Base-by-base conservation (phyloP, 1,139 yeast species). In the Debaryomyces sp. region DNA sequence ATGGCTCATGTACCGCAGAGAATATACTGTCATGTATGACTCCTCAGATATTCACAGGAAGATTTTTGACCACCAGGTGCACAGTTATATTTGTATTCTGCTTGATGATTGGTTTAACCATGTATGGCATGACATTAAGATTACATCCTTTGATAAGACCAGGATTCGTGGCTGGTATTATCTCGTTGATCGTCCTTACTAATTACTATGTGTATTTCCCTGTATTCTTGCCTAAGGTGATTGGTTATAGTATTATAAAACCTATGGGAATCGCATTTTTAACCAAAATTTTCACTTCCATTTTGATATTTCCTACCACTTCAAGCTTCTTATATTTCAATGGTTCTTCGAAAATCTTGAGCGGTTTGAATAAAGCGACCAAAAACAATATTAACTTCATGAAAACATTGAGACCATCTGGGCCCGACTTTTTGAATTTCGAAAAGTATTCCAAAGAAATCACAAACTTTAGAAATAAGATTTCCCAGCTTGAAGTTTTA, bases 271-370 rank as follows among this genome's bases (percentile, higher is more conserved):
- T 70, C 7, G 51, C 68, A 2, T 54, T 63, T 40, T 65, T 62
- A 1, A 32, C 64, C 10, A 59, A 58, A 26, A 48, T 67, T 5
- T 43, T 63, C 1, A 46, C 56, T 2, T 39, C 66, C 1, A 29
- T 61, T 2, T 23, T 70, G 2, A 53, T 71, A 1, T 71, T 64
- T 49, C 77, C 77, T 0, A 54, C 58, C n/a, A 65, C 75, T 5
- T 61, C 76, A 5, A 63, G 59, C 43, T 60, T 45, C 51, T 55
- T 51, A 30, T 68, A 59, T 47, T 56, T 69, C 32, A 50, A 53
- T 7, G 67, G 65, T 2, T 46, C 56, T 12, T 39, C 52, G 1
- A 57, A 53, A 7, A 49, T 61, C 4, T 46, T 68, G 27, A 50
- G 50, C 24, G 52, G 48, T 1, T 50, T 70, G 6, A 49, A 52